These are phyloP conservation scores for Salvia splendens DNA, from an alignment of 257 asterid genomes.

Conservation along the genomic window DNA sequence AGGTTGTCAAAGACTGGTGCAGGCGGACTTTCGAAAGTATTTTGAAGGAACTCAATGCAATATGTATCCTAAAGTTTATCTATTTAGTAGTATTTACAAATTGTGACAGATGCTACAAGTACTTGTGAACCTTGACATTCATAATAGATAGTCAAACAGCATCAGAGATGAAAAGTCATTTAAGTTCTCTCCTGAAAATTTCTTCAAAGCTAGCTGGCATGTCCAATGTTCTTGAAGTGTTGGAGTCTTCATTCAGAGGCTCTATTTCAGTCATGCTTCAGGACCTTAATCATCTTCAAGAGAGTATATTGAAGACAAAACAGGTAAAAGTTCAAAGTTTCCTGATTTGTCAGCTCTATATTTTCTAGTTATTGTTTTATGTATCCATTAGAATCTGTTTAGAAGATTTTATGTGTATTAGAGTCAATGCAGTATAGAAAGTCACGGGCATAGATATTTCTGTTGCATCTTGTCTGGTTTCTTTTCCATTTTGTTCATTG, in stretches of 20 bases:
- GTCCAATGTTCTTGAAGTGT: slow-evolving; percentile 70
- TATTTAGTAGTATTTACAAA: neutral
- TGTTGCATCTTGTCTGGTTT: slow-evolving; percentile 9
- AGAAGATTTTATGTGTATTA: slow-evolving; percentile 4
- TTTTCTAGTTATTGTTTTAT: slow-evolving; percentile 10
- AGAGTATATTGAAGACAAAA: slow-evolving; percentile 73
- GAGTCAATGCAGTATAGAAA: neutral
- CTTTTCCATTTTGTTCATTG: slow-evolving; percentile 17
- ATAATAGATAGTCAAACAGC: slow-evolving; percentile 56
- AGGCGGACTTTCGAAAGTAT: slow-evolving; percentile 60
- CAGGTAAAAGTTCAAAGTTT: slow-evolving; percentile 59
- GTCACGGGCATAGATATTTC: slow-evolving; percentile 18
- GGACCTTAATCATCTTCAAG: slow-evolving; percentile 81
- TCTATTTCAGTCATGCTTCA: slow-evolving; percentile 67
- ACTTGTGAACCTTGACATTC: slow-evolving; percentile 55
- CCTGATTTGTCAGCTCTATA: slow-evolving; percentile 9
- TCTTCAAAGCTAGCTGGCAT: slow-evolving; percentile 76
- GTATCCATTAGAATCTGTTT: slow-evolving; percentile 2
- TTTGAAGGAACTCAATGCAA: slow-evolving; percentile 54
- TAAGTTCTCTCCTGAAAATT: slow-evolving; percentile 58
- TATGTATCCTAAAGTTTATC: slow-evolving; percentile 71
- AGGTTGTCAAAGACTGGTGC: slow-evolving; percentile 99
- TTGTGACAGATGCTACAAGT: slow-evolving; percentile 9
- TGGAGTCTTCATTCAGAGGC: slow-evolving; percentile 85
- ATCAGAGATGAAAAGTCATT: slow-evolving; percentile 48